phyloP scores from a whole-genome alignment of 768 basidiomycete genomes.

The Polyporus arcularius region DNA sequence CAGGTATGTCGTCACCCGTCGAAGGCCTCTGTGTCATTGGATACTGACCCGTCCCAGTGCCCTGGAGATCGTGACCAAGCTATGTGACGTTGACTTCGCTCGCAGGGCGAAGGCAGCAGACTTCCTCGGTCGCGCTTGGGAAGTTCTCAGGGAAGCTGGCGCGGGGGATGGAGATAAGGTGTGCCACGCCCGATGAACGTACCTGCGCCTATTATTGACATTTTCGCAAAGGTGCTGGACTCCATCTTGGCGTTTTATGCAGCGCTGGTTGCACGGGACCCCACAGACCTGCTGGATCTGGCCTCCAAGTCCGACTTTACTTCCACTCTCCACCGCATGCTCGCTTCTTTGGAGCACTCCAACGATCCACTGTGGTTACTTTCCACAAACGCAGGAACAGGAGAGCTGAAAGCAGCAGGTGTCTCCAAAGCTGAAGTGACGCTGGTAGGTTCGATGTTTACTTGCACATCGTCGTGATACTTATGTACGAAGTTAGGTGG shows the following conservation, averaged over 20 bases:
- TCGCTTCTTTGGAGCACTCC: conserved; percentile 22
- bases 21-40: neutral
- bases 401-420: conserved; percentile 51
- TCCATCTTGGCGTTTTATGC: conserved; percentile 61
- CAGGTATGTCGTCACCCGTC: conserved; percentile 45
- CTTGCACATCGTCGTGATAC: neutral
- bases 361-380: conserved; percentile 55
- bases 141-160: conserved; percentile 57
- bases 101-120: conserved; percentile 79
- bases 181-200: conserved; percentile 25
- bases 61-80: conserved; percentile 71
- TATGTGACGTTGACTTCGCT: conserved; percentile 74
- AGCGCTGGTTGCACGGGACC: conserved; percentile 62
- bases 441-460: conserved; percentile 42
- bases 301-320: conserved; percentile 38
- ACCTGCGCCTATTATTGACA: neutral
- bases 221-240: conserved; percentile 57
- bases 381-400: conserved; percentile 36
- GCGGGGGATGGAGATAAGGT: conserved; percentile 64
- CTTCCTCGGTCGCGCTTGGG: conserved; percentile 70
- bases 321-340: conserved; percentile 26
- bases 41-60: conserved; percentile 48
- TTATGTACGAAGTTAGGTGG: conserved; percentile 32
- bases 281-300: conserved; percentile 55
- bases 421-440: conserved; percentile 58